phyloP scores from a whole-genome alignment of 2,329 filamentous ascomycete genomes.

The Aspergillus chevalieri region DNA sequence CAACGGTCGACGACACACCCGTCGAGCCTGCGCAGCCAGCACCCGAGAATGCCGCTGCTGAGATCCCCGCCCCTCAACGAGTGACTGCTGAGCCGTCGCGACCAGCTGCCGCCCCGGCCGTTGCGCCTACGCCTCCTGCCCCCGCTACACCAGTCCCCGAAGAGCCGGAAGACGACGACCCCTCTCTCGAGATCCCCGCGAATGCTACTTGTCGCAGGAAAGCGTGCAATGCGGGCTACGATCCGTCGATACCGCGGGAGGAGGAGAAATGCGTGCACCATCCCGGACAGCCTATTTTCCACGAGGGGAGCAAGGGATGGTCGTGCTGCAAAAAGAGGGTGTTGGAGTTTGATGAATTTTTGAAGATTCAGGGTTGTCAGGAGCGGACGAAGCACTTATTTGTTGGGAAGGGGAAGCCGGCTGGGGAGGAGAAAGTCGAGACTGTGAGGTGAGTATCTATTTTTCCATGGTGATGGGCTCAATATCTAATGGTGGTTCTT shows the following conservation, averaged over 20 bases:
- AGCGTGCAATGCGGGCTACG: slow-evolving; percentile 63
- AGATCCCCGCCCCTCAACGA: slow-evolving; percentile 8
- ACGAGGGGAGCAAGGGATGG: slow-evolving; percentile 97
- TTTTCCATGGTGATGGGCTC: background rate
- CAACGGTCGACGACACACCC: slow-evolving; percentile 70
- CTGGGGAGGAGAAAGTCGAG: slow-evolving; percentile 68
- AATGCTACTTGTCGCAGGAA: slow-evolving; percentile 72
- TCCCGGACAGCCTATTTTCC: slow-evolving; percentile 85
- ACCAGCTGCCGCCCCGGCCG: slow-evolving; percentile 22
- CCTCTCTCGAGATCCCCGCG: slow-evolving; percentile 63
- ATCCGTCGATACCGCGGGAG: slow-evolving; percentile 54
- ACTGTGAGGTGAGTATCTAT: slow-evolving; percentile 59
- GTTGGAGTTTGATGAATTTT: slow-evolving; percentile 94
- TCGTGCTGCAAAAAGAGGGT: slow-evolving; percentile 94
- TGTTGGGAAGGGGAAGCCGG: slow-evolving; percentile 63
- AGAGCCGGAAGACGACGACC: slow-evolving; percentile 85
- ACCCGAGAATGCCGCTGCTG: slow-evolving; percentile 16
- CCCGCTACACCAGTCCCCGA: slow-evolving; percentile 36
- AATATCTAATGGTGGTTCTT: background rate
- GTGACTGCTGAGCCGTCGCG: slow-evolving; percentile 1
- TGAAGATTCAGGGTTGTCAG: slow-evolving; percentile 88
- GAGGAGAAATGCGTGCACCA: slow-evolving; percentile 80
- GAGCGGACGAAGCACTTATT: slow-evolving; percentile 80
- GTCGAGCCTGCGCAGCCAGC: slow-evolving; percentile 39
- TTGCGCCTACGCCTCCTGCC: slow-evolving; percentile 23